Evolutionary conservation across 2,329 filamentous ascomycete species (phyloP), one percentile per base, ranked within the genome.

Genomic region (Cryoendolithus antarcticus): DNA sequence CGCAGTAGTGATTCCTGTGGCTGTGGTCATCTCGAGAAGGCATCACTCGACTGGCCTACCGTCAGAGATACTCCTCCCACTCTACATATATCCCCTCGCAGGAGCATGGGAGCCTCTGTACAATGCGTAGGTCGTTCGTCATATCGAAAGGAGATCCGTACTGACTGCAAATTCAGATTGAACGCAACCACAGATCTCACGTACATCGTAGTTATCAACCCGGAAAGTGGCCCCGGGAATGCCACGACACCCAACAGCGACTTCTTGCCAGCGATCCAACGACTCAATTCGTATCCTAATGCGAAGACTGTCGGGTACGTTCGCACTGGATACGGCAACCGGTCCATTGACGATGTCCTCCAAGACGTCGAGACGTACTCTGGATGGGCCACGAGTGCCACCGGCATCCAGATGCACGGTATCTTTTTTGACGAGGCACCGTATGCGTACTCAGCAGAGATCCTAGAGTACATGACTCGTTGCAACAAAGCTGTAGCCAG

Each of bases 371-470:
- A 37, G 27, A 44, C 47, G 11, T 56, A 54, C 32, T 44, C 48
- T n/a, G 38, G 44, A 21, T 56, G 54, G 52, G 37, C 48, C 9
- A 44, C 43, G 3, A 43, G 46, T 12, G 35, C 35, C 3, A 32
- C 35, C 10, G 35, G 37, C 11, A 41, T 42, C 3, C 31, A 45
- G 9, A 39, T 52, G 12, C 46, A 50, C 28, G 51, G 48, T 29
- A 54, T 55, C 30, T 54, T 54, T 41, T 44, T 54, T 38, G 52
- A 54, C 39, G 50, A 53, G 37, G 45, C 49, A 9, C 46, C 44
- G 2, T 39, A 41, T 9, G 39, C 46, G 9, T 45, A 42, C 29
- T 30, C 39, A 10, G 15, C 37, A 9, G 40, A 46, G 9, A 35
- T 34, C n/a, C 21, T 30, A 3, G 28, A 39, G 27, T 46, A 44